Base-by-base conservation (phyloP, 2,329 filamentous ascomycete species). In the Fulvia fulva region DNA sequence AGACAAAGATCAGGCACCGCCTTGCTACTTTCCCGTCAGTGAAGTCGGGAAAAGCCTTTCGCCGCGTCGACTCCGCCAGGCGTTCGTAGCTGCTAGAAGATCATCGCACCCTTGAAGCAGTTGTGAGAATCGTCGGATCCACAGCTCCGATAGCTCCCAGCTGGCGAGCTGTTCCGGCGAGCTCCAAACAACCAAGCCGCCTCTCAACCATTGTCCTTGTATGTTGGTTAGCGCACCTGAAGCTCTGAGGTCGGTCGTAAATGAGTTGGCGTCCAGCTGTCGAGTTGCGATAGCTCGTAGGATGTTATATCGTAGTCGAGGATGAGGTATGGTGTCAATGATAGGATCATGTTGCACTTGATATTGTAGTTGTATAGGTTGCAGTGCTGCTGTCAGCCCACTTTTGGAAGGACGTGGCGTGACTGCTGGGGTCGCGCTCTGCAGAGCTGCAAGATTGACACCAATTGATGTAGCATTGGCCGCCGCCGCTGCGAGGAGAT, bases 91-190 rank as follows among this genome's bases (percentile, higher is more conserved):
- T 22, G 63, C 63, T 4, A 75, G 51, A 30, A 77, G 56, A 50
- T 77, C 71, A 41, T 67, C 62, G 57, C 77, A 80, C 8, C 74
- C 76, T 25, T 65, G 57, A 5, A 80, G 59, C 23, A 79, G 64
- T 54, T 70, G 76, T 4, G 67, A 68, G 73, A 74, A 80, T 51
- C 69, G 71, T 26, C 62, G 61, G 52, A 73, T 63, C 62, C 79
- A 79, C 1, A 68, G 66, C 52, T 74, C 70, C 0, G 71, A 77
- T 3, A 78, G 62, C 63, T 80, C 77, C 77, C 77, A 79, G 43
- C 73, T 74, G 5, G 65, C 58, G 1, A 70, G 56, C 26, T 69
- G 58, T 70, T 76, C 78, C 9, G 77, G 75, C 21, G 74, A 70
- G 11, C 68, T 68, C 76, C 77, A 79, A 11, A 74, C 71, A 4